These are phyloP conservation scores for Cordyceps cicadae DNA, from an alignment of 2,329 filamentous ascomycete species.

Conservation along the genomic window DNA sequence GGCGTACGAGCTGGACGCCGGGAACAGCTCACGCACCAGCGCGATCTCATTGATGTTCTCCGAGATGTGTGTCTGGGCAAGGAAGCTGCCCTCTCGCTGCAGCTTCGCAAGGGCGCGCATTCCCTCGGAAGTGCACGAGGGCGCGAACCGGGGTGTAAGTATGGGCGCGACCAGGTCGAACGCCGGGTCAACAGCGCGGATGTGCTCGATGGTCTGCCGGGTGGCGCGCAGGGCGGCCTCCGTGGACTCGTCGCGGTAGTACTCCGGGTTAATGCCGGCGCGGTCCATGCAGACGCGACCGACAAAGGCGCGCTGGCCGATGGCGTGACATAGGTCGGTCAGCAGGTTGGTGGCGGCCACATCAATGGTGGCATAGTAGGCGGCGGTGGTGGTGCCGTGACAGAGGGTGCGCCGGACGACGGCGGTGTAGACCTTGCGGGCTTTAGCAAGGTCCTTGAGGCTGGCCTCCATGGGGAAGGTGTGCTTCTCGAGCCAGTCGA, in stretches of 20 bases:
- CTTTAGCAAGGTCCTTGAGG: conserved; percentile 54
- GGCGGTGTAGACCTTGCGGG: conserved; percentile 64
- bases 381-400: conserved; percentile 85
- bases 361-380: conserved; percentile 91
- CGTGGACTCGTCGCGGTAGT: conserved; percentile 68
- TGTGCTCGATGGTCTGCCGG: conserved; percentile 53
- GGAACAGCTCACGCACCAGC: conserved; percentile 65
- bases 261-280: conserved; percentile 54
- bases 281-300: conserved; percentile 95
- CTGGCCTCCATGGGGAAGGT: conserved; percentile 89
- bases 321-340: conserved; percentile 67
- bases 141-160: conserved; percentile 66
- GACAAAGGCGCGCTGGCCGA: conserved; percentile 83
- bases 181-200: conserved; percentile 56
- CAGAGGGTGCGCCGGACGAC: conserved; percentile 73
- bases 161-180: conserved; percentile 65
- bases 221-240: conserved; percentile 50
- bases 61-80: conserved; percentile 81
- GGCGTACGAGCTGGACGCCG: conserved; percentile 55
- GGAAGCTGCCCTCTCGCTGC: conserved; percentile 52
- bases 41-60: conserved; percentile 70
- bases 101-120: conserved; percentile 58
- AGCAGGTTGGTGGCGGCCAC: conserved; percentile 85
- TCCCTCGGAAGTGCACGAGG: conserved; percentile 49
- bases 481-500: conserved; percentile 90